Base-by-base conservation (phyloP, 75 land plant genomes). In the Cryptomeria japonica region DNA sequence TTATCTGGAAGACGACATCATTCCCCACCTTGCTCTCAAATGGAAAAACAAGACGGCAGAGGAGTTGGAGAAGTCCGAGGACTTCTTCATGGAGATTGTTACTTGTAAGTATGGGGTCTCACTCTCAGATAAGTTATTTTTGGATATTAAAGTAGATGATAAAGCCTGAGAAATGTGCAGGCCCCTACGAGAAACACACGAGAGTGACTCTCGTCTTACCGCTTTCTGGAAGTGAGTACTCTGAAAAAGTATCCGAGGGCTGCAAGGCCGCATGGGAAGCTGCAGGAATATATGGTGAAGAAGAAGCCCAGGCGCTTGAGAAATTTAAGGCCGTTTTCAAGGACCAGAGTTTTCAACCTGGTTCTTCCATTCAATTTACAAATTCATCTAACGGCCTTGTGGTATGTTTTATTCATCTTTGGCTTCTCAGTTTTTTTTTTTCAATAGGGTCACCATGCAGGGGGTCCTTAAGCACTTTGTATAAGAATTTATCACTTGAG, bases 201-300 rank as follows among this genome's bases (percentile, higher is more conserved):
- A 78, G 87, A 51, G 89, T 95, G 3, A 90, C 90, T 3, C 89
- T 91, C 88, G 85, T 95, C 22, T 12, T 84, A 89, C 95, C 95
- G 8, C 85, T 92, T 32, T 90, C 93, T 11, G 96, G 96, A 2
- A 78, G 85, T 6, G 92, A 93, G 87, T 95, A 95, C 89, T 91
- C 96, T 6, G 93, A 90, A 38, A 95, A 95, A 89, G 96, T 93
- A 38, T 31, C 91, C 3, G 96, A 95, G 90, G 91, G 94, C 82
- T 93, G 94, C 56, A 90, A 84, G 8, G 91, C 91, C 12, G 5
- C 55, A 31, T 91, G 92, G 93, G 89, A 92, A 87, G 85, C 90
- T 16, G 15, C 89, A 3, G 93, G 93, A 22, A 38, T 88, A 32
- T 89, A 92, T 86, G 93, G 89, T 1, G 96, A 95, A 14, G 91